Base-by-base conservation (phyloP, 768 basidiomycete genomes). In the Guyanaporus albipodus region DNA sequence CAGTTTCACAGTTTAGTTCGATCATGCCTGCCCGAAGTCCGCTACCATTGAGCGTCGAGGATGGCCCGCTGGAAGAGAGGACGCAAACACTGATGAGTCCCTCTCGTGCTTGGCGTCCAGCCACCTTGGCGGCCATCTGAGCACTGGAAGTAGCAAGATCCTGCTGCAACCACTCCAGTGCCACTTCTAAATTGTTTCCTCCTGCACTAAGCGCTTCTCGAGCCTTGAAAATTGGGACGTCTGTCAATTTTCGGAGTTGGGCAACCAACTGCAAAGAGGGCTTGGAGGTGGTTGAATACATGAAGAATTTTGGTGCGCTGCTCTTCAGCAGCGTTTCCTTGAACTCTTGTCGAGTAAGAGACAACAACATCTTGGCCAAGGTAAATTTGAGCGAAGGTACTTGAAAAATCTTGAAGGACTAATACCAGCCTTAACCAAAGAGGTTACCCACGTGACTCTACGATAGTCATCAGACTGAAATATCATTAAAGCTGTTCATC, bases 1-100 rank as follows among this genome's bases (percentile, higher is more conserved):
- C 94, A 42, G 94, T 96, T 71, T 98, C 94, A 71, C 94, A 97
- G 56, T 90, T 91, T 50, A 96, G 73, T 67, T 98, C 94, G 46
- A 97, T 72, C 78, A 96, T 87, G 17, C 86, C 83, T 10, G 87
- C 91, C 29, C 89, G 79, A 28, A 88, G 67, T 31, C 78, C 74
- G 2, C 74, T 75, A 17, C 64, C 64, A 7, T 67, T 65, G 29
- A 54, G 52, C 29, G 59, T 69, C 10, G 59, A 63, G 27, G 68
- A 53, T 15, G 73, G 74, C 18, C 70, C 68, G 14, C 85, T 88
- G 12, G 76, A 71, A 15, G 87, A 82, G 19, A 95, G 75, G 10
- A 91, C 67, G 35, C 80, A 83, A n/a, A 87, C 72, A 44, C 83
- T 83, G 31, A 97, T 74, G 15, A 92, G 72, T 2, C 95, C 94